These are phyloP conservation scores for Astrocystis sublimbata DNA, from an alignment of 495 filamentous ascomycete species.

Conservation along the genomic window DNA sequence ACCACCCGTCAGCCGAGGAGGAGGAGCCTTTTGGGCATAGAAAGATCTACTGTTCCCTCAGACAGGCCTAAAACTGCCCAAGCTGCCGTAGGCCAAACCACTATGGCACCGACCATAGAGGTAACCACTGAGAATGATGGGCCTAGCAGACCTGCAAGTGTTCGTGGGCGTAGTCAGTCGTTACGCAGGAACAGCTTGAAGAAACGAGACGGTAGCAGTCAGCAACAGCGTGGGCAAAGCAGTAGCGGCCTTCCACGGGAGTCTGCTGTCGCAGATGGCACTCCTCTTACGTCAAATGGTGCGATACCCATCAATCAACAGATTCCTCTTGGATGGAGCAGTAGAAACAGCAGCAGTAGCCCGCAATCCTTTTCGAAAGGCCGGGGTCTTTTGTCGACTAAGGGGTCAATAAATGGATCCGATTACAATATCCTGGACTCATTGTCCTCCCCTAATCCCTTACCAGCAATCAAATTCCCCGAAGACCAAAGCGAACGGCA, in stretches of 20 bases:
- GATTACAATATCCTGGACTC: slow-evolving; percentile 27
- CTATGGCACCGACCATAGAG: slow-evolving; percentile 37
- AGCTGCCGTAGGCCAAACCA: slow-evolving; percentile 35
- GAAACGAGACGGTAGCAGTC: slow-evolving; percentile 46
- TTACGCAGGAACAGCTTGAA: slow-evolving; percentile 45
- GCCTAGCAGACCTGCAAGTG: slow-evolving; percentile 34
- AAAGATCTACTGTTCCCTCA: slow-evolving; percentile 31
- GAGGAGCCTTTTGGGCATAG: slow-evolving; percentile 29
- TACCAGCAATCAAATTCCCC: slow-evolving; percentile 53
- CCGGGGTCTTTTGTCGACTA: slow-evolving; percentile 30
- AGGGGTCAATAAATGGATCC: slow-evolving; percentile 24
- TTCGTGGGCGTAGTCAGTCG: slow-evolving; percentile 43
- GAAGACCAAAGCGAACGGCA: slow-evolving; percentile 55
- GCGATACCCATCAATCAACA: slow-evolving; percentile 26
- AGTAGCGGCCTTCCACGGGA: slow-evolving; percentile 31
- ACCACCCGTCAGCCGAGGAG: slow-evolving; percentile 28
- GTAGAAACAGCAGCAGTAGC: slow-evolving; percentile 29
- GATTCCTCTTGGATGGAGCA: slow-evolving; percentile 38
- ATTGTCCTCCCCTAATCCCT: slow-evolving; percentile 30
- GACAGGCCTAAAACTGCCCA: slow-evolving; percentile 49
- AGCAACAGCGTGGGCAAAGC: slow-evolving; percentile 38
- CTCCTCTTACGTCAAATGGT: slow-evolving; percentile 41
- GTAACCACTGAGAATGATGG: slow-evolving; percentile 41
- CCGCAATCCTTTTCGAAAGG: slow-evolving; percentile 32
- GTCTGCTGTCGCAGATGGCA: slow-evolving; percentile 39